phyloP scores from a whole-genome alignment of 805 yeast species.

The Candida stauntonica region DNA sequence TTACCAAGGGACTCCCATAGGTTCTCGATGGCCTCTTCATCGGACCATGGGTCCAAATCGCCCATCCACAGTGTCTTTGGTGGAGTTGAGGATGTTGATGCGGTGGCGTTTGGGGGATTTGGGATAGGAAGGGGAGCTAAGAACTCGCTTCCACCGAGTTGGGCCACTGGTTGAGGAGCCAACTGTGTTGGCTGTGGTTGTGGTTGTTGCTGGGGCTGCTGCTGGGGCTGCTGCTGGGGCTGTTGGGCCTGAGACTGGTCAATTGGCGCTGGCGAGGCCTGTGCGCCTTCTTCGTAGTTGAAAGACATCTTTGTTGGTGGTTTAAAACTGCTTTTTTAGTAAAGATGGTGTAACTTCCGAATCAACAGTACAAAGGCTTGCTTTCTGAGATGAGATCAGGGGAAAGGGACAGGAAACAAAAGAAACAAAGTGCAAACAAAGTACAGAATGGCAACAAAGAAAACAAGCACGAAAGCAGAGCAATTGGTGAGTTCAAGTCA shows the following conservation, averaged over 20 bases:
- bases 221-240: background rate
- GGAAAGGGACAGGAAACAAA: too few relatives aligned
- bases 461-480: too few relatives aligned
- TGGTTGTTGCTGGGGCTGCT: background rate
- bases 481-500: too few relatives aligned
- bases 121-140: constrained; percentile 36
- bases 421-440: too few relatives aligned
- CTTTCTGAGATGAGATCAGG: too few relatives aligned
- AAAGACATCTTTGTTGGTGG: constrained; percentile 1
- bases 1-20: constrained; percentile 58
- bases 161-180: constrained; percentile 19
- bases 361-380: too few relatives aligned
- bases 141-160: constrained; percentile 25
- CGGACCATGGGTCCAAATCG: constrained; percentile 76
- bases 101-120: constrained; percentile 49
- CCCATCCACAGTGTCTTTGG: constrained; percentile 89
- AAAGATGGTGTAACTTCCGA: background rate
- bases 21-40: constrained; percentile 53
- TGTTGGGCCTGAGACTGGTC: background rate
- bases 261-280: constrained; percentile 3
- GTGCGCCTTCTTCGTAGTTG: constrained; percentile 3
- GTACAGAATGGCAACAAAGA: too few relatives aligned
- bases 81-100: constrained; percentile 36
- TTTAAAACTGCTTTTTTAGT: background rate
- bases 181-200: constrained; percentile 3